Conservation (phyloP, 2,329 filamentous ascomycete species). For the Lachnellula subtilissima region DNA sequence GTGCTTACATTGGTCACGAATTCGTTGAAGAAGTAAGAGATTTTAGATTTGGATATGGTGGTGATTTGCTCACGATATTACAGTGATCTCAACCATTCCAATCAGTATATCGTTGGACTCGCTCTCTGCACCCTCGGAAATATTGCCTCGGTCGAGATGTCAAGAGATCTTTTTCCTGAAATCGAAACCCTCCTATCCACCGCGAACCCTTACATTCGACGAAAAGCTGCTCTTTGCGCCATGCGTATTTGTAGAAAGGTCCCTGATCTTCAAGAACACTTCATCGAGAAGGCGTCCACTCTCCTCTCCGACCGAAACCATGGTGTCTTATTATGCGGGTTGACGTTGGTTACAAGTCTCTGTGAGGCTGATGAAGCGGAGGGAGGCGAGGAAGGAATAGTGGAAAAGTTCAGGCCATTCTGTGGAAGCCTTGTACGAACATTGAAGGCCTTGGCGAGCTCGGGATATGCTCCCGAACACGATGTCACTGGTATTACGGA, state of each 20-base stretch:
- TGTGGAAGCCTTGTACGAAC: constrained; percentile 84
- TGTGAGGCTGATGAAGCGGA: constrained; percentile 94
- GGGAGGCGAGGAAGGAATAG: constrained; percentile 80
- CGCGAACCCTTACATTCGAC: constrained; percentile 94
- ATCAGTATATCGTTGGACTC: constrained; percentile 96
- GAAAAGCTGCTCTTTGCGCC: constrained; percentile 96
- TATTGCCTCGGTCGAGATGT: constrained; percentile 98
- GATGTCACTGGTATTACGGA: constrained; percentile 98
- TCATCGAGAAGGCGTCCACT: constrained; percentile 86
- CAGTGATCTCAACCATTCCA: constrained; percentile 93
- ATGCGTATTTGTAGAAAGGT: constrained; percentile 99
- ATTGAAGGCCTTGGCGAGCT: constrained; percentile 86
- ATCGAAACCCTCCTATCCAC: constrained; percentile 89
- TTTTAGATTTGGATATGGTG: no score
- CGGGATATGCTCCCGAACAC: constrained; percentile 94
- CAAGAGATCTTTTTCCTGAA: constrained; percentile 91
- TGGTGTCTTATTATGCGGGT: constrained; percentile 84
- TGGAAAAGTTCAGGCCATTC: constrained; percentile 85
- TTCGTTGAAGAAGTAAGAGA: constrained; percentile 83
- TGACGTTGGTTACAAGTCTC: constrained; percentile 85
- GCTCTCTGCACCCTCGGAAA: constrained; percentile 95
- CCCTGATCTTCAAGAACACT: constrained; percentile 94
- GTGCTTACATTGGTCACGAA: constrained; percentile 96
- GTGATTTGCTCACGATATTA: constrained; percentile 2
- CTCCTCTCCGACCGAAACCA: constrained; percentile 92